Evolutionary conservation across 2,329 filamentous ascomycete species (phyloP).

Genomic region (Arachnomyces sp.): DNA sequence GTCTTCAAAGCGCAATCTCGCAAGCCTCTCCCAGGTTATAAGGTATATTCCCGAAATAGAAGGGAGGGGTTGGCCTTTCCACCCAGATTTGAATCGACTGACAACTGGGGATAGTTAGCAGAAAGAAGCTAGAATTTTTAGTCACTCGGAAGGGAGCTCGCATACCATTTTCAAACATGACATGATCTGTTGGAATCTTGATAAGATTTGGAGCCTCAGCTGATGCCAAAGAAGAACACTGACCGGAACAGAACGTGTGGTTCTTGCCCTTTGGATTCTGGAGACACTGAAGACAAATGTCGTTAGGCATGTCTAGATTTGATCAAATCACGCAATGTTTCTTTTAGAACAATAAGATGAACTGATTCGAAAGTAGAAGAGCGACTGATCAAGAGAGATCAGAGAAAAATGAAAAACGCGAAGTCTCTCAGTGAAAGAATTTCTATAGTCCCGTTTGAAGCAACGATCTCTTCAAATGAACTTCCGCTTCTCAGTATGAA

Average conservation of each 20-base stretch:
- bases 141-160: neutral
- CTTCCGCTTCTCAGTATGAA: too few species aligned
- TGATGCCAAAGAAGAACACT: neutral
- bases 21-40: slow-evolving; percentile 1
- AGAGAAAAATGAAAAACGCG: too few species aligned
- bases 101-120: neutral
- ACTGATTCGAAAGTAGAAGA: too few species aligned
- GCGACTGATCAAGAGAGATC: too few species aligned
- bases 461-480: too few species aligned
- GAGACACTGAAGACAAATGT: slow-evolving; percentile 3
- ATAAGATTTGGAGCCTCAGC: slow-evolving; percentile 1
- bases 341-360: too few species aligned
- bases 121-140: neutral
- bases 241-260: slow-evolving; percentile 2
- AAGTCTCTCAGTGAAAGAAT: too few species aligned
- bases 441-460: too few species aligned
- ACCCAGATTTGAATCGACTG: neutral
- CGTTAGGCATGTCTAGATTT: neutral
- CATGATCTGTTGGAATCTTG: neutral
- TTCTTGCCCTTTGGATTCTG: neutral
- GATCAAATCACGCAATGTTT: too few species aligned
- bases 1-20: neutral
- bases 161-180: slow-evolving; percentile 3
- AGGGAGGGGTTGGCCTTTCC: neutral
- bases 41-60: slow-evolving; percentile 1